A percentile compares a stretch with the other conserved stretches of the same genome.
Evolutionary conservation across 441 rosid species (phyloP).

Genomic region (Eruca vesicaria): DNA sequence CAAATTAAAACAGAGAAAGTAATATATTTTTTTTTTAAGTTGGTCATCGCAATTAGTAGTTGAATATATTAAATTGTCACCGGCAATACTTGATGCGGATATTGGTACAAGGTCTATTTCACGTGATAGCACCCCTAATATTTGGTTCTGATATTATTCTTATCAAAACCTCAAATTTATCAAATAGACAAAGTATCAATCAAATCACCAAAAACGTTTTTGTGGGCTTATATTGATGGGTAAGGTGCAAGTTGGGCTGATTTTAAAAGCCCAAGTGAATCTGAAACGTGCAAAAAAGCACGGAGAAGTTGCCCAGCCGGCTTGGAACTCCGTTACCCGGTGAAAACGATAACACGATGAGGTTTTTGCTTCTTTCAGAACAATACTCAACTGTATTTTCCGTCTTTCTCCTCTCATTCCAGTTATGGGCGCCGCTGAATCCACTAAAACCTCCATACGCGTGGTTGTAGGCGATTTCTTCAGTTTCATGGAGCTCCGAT

Average conservation of each 20-base stretch:
- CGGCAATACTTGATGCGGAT: too few species aligned
- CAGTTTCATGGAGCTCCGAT: not conserved
- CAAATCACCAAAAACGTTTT: too few species aligned
- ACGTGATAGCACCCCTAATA: too few species aligned
- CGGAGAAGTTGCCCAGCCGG: not conserved
- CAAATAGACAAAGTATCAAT: too few species aligned
- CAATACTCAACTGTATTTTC: not conserved
- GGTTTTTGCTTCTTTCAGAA: not conserved
- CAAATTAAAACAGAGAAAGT: too few species aligned
- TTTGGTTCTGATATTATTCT: too few species aligned
- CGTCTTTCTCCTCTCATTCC: not conserved
- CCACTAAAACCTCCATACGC: not conserved
- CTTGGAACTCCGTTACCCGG: rapidly evolving
- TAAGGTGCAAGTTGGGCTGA: not conserved
- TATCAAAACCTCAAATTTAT: too few species aligned
- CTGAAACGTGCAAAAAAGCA: not conserved
- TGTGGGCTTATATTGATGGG: too few species aligned
- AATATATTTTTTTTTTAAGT: too few species aligned
- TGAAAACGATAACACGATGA: not conserved
- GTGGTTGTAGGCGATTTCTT: not conserved
- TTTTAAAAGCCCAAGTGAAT: not conserved
- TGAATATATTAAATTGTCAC: too few species aligned
- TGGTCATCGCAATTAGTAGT: too few species aligned
- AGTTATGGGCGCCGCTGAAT: not conserved
- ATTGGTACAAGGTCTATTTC: too few species aligned